Evolutionary conservation across 1,284 basidiomycete genomes (phyloP).

Genomic region (Macrocybe sp.): DNA sequence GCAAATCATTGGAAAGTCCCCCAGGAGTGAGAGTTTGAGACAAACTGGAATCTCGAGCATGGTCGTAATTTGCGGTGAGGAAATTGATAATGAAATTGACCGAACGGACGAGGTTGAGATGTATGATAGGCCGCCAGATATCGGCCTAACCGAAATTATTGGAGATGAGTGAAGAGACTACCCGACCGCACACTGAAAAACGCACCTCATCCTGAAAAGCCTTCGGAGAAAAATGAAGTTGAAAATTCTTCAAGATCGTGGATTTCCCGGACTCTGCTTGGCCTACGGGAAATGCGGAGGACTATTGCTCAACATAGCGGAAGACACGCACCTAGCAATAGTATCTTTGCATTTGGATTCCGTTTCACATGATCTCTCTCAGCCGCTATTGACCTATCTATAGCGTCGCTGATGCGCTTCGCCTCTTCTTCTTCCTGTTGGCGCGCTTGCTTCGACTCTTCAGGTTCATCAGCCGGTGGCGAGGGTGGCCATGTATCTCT

Average conservation of each 20-base stretch:
- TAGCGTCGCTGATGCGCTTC: constrained; percentile 46
- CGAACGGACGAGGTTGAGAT: constrained; percentile 58
- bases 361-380: constrained; percentile 40
- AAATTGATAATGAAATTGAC: constrained; percentile 52
- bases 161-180: constrained; percentile 1
- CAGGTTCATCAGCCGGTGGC: constrained; percentile 28
- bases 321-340: constrained; percentile 45
- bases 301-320: neutral
- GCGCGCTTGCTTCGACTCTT: constrained; percentile 31
- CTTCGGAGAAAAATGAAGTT: constrained; percentile 54
- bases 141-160: constrained; percentile 26
- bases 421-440: constrained; percentile 46
- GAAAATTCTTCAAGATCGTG: constrained; percentile 61
- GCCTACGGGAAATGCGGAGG: constrained; percentile 28
- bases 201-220: constrained; percentile 49
- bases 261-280: constrained; percentile 67
- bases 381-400: constrained; percentile 43
- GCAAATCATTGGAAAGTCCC: constrained; percentile 17
- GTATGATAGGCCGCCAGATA: constrained; percentile 57
- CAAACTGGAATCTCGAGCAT: constrained; percentile 8
- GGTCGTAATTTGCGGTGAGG: constrained; percentile 21
- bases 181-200: neutral
- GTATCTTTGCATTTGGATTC: constrained; percentile 38
- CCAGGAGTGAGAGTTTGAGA: constrained; percentile 10
- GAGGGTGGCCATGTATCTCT: constrained; percentile 28